phyloP scores from a whole-genome alignment of 2,329 filamentous ascomycete species.

The Talaromyces sp. region DNA sequence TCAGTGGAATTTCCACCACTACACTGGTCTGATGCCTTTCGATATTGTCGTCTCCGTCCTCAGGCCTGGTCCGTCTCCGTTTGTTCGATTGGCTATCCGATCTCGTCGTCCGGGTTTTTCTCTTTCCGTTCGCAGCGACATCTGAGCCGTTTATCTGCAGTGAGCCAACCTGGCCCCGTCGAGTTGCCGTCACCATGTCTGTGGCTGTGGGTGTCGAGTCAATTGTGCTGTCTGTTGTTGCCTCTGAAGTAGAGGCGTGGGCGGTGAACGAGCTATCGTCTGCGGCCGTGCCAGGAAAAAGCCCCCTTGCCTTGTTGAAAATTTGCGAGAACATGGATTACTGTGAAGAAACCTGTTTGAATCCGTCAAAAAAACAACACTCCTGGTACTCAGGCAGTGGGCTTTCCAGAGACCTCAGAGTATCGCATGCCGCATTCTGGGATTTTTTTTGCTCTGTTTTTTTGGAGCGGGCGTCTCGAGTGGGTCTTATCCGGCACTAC shows the following conservation, averaged over 20 bases:
- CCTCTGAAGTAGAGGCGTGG: conserved; percentile 10
- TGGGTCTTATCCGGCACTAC: conserved; percentile 14
- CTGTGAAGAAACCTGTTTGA: conserved; percentile 6
- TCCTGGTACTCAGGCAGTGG: not conserved
- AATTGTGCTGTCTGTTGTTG: conserved; percentile 7
- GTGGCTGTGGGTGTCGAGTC: conserved; percentile 7
- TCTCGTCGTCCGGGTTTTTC: conserved; percentile 23
- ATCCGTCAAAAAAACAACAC: not conserved
- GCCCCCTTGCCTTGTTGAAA: conserved; percentile 38
- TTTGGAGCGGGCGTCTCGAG: not conserved
- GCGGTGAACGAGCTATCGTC: conserved; percentile 12
- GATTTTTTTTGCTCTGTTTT: conserved; percentile 1
- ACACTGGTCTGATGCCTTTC: conserved; percentile 10
- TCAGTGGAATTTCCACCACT: conserved; percentile 15
- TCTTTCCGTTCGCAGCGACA: conserved; percentile 25
- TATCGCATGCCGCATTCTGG: not conserved
- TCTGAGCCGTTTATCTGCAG: conserved; percentile 14
- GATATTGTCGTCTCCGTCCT: conserved; percentile 5
- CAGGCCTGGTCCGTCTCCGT: conserved; percentile 25
- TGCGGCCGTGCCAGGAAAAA: conserved; percentile 28
- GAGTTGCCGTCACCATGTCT: conserved; percentile 33
- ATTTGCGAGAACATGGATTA: conserved; percentile 39
- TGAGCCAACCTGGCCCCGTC: conserved; percentile 21
- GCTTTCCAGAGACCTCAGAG: not conserved
- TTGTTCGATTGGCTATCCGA: conserved; percentile 26